Percentiles rank a stretch among this genome's conserved stretches.
Conservation (phyloP, 2,329 filamentous ascomycete genomes). For the Massarina eburnea region DNA sequence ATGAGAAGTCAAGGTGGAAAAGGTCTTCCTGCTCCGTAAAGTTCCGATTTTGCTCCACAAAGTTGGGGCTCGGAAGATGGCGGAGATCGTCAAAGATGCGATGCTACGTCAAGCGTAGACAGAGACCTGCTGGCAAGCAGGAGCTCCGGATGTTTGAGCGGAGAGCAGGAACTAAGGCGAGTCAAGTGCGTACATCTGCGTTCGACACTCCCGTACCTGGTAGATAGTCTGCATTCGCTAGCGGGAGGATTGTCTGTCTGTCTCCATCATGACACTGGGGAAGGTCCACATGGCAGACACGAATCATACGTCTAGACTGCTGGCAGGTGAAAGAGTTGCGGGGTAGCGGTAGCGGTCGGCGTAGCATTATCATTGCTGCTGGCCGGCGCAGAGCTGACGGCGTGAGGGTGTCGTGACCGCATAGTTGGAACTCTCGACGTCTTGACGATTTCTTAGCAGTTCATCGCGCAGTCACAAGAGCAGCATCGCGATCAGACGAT, state of each 20-base stretch:
- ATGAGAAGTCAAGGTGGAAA: too few species aligned
- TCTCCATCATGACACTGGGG: neutral
- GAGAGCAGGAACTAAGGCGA: neutral
- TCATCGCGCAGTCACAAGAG: constrained; percentile 17
- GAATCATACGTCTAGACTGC: neutral
- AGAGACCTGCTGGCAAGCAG: neutral
- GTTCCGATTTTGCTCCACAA: too few species aligned
- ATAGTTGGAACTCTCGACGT: constrained; percentile 13
- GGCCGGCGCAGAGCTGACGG: constrained; percentile 6
- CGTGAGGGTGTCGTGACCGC: constrained; percentile 20
- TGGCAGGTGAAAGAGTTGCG: constrained; percentile 5
- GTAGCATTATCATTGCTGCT: constrained; percentile 14
- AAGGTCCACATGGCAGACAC: neutral
- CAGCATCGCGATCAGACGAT: constrained; percentile 3
- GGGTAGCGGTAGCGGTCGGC: constrained; percentile 11
- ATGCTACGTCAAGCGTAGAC: too few species aligned
- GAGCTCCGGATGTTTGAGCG: neutral
- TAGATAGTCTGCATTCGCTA: neutral
- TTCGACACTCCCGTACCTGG: neutral
- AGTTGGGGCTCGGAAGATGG: too few species aligned
- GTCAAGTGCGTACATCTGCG: neutral
- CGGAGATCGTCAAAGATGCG: too few species aligned
- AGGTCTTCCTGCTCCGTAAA: too few species aligned
- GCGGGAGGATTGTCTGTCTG: neutral
- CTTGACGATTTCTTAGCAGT: constrained; percentile 15